Evolutionary conservation across 169 alveolate genomes (phyloP), one percentile per base, ranked within the genome.

Genomic region (Plasmodium adleri): DNA sequence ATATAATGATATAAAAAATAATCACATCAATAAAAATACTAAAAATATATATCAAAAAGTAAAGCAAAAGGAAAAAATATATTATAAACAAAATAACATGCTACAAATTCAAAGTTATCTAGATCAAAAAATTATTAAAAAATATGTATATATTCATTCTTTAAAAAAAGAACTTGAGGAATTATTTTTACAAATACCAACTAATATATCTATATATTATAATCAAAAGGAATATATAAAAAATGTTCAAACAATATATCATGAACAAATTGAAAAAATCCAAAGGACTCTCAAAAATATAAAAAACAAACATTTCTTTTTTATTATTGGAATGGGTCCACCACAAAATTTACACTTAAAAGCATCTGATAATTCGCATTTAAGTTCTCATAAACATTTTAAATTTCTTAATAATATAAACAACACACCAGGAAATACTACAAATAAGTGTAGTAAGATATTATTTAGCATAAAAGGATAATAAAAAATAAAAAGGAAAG

Each of bases 281-380:
- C 43, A 15, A 58, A 1, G 17, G 1, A 62, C 47, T 47, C 3
- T 78, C 20, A 63, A 56, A 17, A 78, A 71, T 12, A 66, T 78
- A 43, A 66, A 28, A 10, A 52, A 66, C 15, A 66, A 67, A 32
- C 64, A 32, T 78, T 78, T 78, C 63, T n/a, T 64, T 49, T 78
- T 75, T 39, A 54, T 78, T 10, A 54, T 78, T 13, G 89, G 89
- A 13, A 52, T 64, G 20, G 89, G 89, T 3, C 60, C 78, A 63
- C 89, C 89, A 56, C 39, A 58, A 24, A 67, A 2, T 43, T 20
- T 67, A 47, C 9, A 39, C 10, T 39, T 39, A 39, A 39, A 39
- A 39, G 9, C 9, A 5, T 39, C 47, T 39, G 47, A 39, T 39
- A 39, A 39, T 39, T 5, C 10, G 5, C n/a, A 59, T 12, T 52